Evolutionary conservation across 257 asterid genomes (phyloP).

Genomic region (Salvia hispanica): DNA sequence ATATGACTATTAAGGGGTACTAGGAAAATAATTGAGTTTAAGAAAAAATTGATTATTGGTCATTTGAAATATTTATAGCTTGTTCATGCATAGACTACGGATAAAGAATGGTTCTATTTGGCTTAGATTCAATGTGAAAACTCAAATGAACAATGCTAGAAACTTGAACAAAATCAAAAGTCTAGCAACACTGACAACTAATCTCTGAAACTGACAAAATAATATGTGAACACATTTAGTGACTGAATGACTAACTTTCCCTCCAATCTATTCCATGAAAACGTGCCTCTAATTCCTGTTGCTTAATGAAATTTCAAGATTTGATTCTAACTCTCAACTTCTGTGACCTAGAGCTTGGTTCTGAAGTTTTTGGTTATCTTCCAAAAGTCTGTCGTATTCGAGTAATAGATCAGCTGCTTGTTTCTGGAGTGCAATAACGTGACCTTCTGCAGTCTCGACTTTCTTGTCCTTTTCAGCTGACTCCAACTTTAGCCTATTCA

Average conservation of each 20-base stretch:
- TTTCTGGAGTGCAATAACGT: slow-evolving; percentile 75
- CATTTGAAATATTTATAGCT: too few relatives aligned
- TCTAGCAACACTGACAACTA: slow-evolving; percentile 22
- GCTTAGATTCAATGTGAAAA: slow-evolving; percentile 8
- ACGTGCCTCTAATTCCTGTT: too few relatives aligned
- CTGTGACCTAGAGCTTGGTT: slow-evolving; percentile 50
- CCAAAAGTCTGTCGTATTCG: slow-evolving; percentile 81
- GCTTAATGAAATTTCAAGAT: neutral
- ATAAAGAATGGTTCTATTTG: neutral
- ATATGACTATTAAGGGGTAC: too few relatives aligned
- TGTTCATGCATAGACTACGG: slow-evolving; percentile 38
- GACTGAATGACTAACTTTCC: too few relatives aligned
- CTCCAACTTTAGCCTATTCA: slow-evolving; percentile 68
- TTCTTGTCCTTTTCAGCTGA: slow-evolving; percentile 57
- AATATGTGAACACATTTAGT: neutral
- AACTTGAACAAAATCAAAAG: slow-evolving; percentile 26
- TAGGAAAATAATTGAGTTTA: too few relatives aligned
- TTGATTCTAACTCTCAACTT: slow-evolving; percentile 21
- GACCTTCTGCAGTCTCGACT: slow-evolving; percentile 77
- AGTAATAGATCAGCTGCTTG: slow-evolving; percentile 83
- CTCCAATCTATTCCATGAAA: neutral
- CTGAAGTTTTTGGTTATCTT: slow-evolving; percentile 88
- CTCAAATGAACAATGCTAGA: neutral
- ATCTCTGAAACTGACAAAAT: slow-evolving; percentile 14
- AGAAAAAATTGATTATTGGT: too few relatives aligned